phyloP scores from a whole-genome alignment of 768 basidiomycete genomes.

The Hygrocybe coccinea region DNA sequence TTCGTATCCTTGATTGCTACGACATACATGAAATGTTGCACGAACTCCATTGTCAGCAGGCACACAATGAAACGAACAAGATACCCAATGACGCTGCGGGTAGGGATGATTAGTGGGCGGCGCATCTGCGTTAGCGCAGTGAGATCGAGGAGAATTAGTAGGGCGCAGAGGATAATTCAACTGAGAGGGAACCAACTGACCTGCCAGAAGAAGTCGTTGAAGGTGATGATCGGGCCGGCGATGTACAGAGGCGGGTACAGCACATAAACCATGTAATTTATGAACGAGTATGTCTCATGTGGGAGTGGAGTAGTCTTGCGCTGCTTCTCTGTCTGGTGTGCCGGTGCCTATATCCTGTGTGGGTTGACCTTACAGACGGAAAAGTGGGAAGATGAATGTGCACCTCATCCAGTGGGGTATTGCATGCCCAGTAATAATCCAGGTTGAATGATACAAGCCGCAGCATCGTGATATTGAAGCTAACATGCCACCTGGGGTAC shows the following conservation, averaged over 20 bases:
- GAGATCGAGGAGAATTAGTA: background rate
- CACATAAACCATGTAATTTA: slow-evolving; percentile 77
- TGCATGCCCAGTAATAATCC: slow-evolving; percentile 86
- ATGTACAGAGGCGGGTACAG: slow-evolving; percentile 93
- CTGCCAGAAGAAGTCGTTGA: slow-evolving; percentile 95
- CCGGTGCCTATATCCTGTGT: too few species aligned
- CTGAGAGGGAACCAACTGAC: slow-evolving; percentile 36
- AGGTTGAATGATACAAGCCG: slow-evolving; percentile 88
- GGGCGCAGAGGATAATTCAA: background rate
- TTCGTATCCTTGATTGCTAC: slow-evolving; percentile 90
- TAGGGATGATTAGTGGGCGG: background rate
- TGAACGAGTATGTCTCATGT: slow-evolving; percentile 54
- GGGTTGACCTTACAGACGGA: too few species aligned
- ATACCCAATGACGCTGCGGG: slow-evolving; percentile 41
- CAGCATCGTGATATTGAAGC: slow-evolving; percentile 95
- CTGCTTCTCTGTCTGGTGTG: slow-evolving; percentile 49
- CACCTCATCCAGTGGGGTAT: slow-evolving; percentile 40
- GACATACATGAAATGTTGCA: slow-evolving; percentile 93
- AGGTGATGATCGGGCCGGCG: slow-evolving; percentile 93
- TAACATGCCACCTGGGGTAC: slow-evolving; percentile 89
- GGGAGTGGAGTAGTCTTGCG: slow-evolving; percentile 55
- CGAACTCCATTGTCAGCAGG: slow-evolving; percentile 81
- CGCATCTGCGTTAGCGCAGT: background rate
- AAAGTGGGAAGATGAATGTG: slow-evolving; percentile 17
- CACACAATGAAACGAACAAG: slow-evolving; percentile 63